A percentile compares a stretch with the other conserved stretches of the same genome.
Conservation (phyloP, 2,329 filamentous ascomycete genomes). For the Penicillium corylophilum region DNA sequence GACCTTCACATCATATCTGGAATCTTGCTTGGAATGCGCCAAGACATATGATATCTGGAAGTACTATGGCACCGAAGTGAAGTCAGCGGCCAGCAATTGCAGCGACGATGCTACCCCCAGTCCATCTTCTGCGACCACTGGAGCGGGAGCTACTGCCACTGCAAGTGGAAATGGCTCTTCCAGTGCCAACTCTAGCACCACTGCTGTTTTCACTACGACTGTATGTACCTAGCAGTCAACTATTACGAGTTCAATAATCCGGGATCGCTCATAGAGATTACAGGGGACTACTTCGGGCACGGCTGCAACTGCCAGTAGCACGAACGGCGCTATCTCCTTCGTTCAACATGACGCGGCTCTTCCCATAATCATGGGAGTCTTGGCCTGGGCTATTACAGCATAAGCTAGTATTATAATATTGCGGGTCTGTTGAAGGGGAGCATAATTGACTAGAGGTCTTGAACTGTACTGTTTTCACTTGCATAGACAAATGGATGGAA, state of each 20-base stretch:
- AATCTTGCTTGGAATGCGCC: constrained; percentile 44
- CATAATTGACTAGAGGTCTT: too few relatives aligned
- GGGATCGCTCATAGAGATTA: too few relatives aligned
- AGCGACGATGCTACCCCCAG: constrained; percentile 11
- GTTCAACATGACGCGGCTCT: background rate
- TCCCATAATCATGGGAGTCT: background rate
- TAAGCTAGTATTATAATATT: background rate
- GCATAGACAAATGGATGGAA: too few relatives aligned
- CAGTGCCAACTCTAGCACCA: background rate
- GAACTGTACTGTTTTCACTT: too few relatives aligned
- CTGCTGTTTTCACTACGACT: background rate
- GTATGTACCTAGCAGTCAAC: background rate
- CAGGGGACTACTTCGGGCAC: background rate
- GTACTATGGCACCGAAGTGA: constrained; percentile 43
- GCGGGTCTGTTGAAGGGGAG: too few relatives aligned
- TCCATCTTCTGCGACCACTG: constrained; percentile 2
- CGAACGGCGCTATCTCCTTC: background rate
- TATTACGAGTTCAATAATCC: too few relatives aligned
- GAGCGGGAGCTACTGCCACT: background rate
- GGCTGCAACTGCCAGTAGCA: background rate
- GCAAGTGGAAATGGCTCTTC: background rate
- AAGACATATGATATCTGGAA: constrained; percentile 46
- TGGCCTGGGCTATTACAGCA: background rate
- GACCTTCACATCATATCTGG: too few relatives aligned
- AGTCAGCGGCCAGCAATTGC: constrained; percentile 34